Percentiles rank a stretch among this genome's conserved stretches.
phyloP scores from a whole-genome alignment of 2,329 filamentous ascomycete genomes.

The Chrysoporthe cubensis region DNA sequence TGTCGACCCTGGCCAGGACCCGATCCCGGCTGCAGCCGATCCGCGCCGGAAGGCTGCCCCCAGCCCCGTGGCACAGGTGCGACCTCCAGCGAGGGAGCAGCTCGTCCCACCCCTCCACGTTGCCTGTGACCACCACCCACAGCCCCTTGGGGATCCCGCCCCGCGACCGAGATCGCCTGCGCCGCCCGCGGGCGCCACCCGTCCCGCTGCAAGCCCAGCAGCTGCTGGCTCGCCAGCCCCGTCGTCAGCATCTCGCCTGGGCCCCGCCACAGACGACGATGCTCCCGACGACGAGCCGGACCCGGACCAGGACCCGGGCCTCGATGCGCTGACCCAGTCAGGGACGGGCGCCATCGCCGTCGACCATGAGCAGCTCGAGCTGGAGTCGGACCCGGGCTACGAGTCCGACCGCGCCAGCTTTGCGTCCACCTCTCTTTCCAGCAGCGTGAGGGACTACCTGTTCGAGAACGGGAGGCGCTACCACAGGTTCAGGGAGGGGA shows the following conservation, averaged over 20 bases:
- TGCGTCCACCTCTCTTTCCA: conserved; percentile 39
- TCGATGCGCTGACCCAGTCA: conserved; percentile 33
- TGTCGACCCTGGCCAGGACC: neutral
- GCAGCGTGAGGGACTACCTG: conserved; percentile 53
- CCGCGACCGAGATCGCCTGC: conserved; percentile 1
- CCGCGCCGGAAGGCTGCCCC: conserved; percentile 9
- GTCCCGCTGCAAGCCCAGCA: neutral
- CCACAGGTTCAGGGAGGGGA: conserved; percentile 57
- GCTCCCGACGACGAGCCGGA: neutral
- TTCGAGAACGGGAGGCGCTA: conserved; percentile 64
- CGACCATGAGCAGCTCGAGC: conserved; percentile 34
- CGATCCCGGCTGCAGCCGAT: neutral
- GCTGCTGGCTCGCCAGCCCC: neutral
- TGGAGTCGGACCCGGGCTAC: conserved; percentile 38
- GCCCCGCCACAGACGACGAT: neutral
- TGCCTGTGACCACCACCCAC: conserved; percentile 1
- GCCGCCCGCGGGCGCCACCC: neutral
- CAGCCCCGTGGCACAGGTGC: conserved; percentile 10
- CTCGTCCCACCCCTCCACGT: conserved; percentile 14
- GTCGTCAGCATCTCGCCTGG: neutral
- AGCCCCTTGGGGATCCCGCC: neutral
- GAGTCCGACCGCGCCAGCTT: conserved; percentile 36
- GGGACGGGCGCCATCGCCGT: conserved; percentile 36
- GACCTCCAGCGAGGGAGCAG: conserved; percentile 8
- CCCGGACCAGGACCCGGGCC: conserved; percentile 25